phyloP scores from a whole-genome alignment of 345 rosid genomes.

The Pistacia atlantica region DNA sequence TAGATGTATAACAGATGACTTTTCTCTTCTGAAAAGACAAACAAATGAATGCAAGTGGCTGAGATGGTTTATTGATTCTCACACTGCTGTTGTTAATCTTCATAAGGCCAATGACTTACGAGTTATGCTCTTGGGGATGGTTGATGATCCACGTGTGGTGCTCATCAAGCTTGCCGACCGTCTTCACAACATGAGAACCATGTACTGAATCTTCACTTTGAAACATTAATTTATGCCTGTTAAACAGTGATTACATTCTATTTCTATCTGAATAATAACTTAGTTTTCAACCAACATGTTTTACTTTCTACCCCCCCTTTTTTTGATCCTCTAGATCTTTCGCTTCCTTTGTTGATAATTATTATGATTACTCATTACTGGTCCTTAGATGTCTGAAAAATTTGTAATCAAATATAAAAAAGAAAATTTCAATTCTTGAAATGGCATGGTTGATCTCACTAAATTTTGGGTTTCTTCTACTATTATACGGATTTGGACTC shows the following conservation, averaged over 20 bases:
- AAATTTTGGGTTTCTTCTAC: slow-evolving; percentile 5
- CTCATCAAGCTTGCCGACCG: slow-evolving; percentile 85
- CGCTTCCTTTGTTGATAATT: neutral
- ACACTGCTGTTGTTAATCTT: slow-evolving; percentile 12
- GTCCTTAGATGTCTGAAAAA: slow-evolving; percentile 5
- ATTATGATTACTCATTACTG: slow-evolving; percentile 7
- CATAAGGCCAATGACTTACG: slow-evolving; percentile 60
- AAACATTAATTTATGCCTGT: neutral
- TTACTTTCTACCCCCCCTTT: neutral
- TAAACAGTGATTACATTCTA: neutral
- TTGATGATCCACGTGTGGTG: slow-evolving; percentile 79
- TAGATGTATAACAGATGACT: neutral
- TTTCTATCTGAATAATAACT: neutral
- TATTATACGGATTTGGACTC: neutral
- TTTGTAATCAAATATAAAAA: neutral
- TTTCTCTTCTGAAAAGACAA: slow-evolving; percentile 9
- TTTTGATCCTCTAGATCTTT: slow-evolving; percentile 10
- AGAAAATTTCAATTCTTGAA: slow-evolving; percentile 8
- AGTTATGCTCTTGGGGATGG: slow-evolving; percentile 81
- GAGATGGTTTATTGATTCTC: slow-evolving; percentile 15
- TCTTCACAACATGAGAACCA: slow-evolving; percentile 86
- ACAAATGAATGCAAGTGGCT: slow-evolving; percentile 12
- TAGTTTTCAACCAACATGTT: neutral
- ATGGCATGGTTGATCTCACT: neutral
- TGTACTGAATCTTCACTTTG: slow-evolving; percentile 41